Percentiles rank a stretch among this genome's conserved stretches.
Conservation (phyloP, 2,329 filamentous ascomycete species). For the Penicillium sp. region DNA sequence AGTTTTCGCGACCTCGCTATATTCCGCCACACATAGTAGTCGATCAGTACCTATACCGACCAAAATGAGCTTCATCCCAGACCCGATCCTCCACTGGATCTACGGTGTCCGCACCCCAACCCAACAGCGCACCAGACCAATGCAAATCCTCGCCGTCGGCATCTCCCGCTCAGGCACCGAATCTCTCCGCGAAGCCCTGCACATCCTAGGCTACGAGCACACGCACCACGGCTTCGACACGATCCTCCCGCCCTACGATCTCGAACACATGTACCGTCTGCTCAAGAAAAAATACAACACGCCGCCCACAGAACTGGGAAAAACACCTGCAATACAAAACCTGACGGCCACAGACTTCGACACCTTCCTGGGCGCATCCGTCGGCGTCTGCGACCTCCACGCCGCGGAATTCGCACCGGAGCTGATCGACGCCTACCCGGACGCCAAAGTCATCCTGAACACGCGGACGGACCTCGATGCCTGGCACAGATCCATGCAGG, state of each 20-base stretch:
- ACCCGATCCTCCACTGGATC: slow-evolving; percentile 3
- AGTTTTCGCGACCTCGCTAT: neutral
- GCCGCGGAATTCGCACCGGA: slow-evolving; percentile 40
- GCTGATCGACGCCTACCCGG: slow-evolving; percentile 41
- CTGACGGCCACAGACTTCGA: slow-evolving; percentile 35
- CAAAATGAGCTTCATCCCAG: slow-evolving; percentile 6
- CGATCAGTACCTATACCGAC: neutral
- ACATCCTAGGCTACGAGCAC: slow-evolving; percentile 26
- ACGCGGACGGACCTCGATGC: slow-evolving; percentile 20
- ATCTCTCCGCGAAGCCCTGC: slow-evolving; percentile 30
- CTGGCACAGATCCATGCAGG: slow-evolving; percentile 26
- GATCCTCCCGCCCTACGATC: slow-evolving; percentile 3
- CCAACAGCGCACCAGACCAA: slow-evolving; percentile 16
- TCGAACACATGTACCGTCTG: slow-evolving; percentile 16
- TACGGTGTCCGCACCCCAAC: slow-evolving; percentile 16
- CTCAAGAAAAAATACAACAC: slow-evolving; percentile 24
- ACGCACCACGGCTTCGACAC: slow-evolving; percentile 27
- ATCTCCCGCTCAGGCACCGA: slow-evolving; percentile 33
- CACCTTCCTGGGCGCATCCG: slow-evolving; percentile 33
- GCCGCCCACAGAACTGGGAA: neutral
- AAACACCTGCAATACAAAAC: neutral
- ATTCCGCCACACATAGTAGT: neutral
- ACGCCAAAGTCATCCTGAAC: slow-evolving; percentile 29
- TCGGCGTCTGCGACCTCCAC: slow-evolving; percentile 39
- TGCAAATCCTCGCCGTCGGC: slow-evolving; percentile 28